phyloP scores from a whole-genome alignment of 2,329 filamentous ascomycete species.

The Ascochyta viciae-villosae region DNA sequence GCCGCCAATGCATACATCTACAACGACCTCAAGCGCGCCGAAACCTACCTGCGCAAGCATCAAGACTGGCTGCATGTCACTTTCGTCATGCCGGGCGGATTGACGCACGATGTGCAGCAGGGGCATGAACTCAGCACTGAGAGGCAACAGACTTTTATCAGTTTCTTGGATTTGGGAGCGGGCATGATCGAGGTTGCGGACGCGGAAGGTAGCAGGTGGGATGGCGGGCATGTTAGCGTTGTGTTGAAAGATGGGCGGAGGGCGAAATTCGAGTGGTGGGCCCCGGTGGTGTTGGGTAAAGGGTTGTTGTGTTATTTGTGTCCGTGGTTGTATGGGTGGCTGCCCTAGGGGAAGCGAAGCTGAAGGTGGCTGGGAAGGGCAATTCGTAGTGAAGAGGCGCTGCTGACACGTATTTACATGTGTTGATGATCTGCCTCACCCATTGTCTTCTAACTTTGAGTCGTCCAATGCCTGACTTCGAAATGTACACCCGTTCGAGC shows the following conservation, averaged over 20 bases:
- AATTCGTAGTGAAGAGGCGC: no score
- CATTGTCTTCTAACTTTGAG: no score
- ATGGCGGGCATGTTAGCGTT: conserved; percentile 16
- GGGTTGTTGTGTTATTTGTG: conserved; percentile 6
- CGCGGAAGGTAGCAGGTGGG: conserved; percentile 7
- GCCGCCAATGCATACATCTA: conserved; percentile 49
- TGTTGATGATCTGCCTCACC: no score
- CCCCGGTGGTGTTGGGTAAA: conserved; percentile 5
- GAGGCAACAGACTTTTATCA: conserved; percentile 50
- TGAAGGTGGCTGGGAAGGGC: not conserved
- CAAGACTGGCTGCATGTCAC: conserved; percentile 49
- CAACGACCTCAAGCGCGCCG: conserved; percentile 46
- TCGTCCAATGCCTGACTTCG: no score
- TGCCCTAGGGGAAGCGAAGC: not conserved
- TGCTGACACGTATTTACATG: no score
- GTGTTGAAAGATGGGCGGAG: conserved; percentile 12
- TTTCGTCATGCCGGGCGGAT: conserved; percentile 54
- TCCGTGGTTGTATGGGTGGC: conserved; percentile 11
- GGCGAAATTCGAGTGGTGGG: conserved; percentile 13
- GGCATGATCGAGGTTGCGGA: conserved; percentile 59
- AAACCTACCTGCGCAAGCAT: conserved; percentile 49
- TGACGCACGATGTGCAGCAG: conserved; percentile 47
- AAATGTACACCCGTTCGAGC: no score
- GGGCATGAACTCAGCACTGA: conserved; percentile 53
- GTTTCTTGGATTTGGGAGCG: conserved; percentile 55